phyloP scores from a whole-genome alignment of 1,284 basidiomycete species.

The Malassezia equina region DNA sequence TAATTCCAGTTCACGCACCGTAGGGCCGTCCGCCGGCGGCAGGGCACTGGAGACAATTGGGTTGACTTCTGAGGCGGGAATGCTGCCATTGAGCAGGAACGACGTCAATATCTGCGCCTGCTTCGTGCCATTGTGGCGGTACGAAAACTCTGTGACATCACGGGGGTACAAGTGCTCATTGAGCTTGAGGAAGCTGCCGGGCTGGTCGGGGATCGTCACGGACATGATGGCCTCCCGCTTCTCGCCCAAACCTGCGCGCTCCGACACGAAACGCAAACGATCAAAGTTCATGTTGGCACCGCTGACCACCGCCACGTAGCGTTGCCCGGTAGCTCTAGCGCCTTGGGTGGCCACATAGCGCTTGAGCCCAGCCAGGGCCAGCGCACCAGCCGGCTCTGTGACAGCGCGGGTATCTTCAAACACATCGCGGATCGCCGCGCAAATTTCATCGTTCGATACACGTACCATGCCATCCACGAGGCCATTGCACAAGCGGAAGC shows the following conservation, averaged over 20 bases:
- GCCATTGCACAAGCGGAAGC: conserved; percentile 79
- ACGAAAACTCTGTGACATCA: conserved; percentile 91
- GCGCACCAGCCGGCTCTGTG: conserved; percentile 93
- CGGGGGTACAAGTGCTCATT: conserved; percentile 81
- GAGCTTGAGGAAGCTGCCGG: conserved; percentile 81
- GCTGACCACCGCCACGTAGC: conserved; percentile 80
- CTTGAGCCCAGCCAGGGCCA: conserved; percentile 84
- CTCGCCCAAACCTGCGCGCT: conserved; percentile 93
- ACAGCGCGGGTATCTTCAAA: conserved; percentile 59
- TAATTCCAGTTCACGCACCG: conserved; percentile 21
- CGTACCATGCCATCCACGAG: conserved; percentile 75
- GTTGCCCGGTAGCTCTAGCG: conserved; percentile 69
- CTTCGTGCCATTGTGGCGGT: conserved; percentile 57
- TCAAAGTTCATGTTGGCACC: conserved; percentile 99
- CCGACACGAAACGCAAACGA: conserved; percentile 86
- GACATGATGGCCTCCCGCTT: conserved; percentile 83
- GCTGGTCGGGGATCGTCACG: conserved; percentile 81
- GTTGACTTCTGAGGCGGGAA: conserved; percentile 11
- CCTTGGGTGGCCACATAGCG: conserved; percentile 72
- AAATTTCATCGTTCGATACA: conserved; percentile 90
- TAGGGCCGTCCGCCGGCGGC: not conserved
- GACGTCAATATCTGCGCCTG: conserved; percentile 79
- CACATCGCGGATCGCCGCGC: conserved; percentile 96
- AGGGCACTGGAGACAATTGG: conserved; percentile 11
- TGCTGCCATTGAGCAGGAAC: conserved; percentile 60